Base-by-base conservation (phyloP, 2,329 filamentous ascomycete genomes). In the Penicillium brasilianum region DNA sequence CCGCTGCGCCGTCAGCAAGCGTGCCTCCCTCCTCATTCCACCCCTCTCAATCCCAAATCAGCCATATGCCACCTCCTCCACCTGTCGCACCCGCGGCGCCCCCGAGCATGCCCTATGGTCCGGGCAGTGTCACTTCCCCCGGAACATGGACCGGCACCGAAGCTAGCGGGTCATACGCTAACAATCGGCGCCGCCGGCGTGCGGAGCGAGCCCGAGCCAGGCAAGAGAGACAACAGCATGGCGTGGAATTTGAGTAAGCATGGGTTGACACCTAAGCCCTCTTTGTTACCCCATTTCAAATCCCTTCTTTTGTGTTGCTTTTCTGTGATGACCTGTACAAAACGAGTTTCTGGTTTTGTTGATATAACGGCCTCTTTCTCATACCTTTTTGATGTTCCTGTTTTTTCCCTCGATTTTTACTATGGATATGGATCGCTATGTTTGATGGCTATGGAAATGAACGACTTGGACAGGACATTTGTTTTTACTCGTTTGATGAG, bases 171-270 rank as follows among this genome's bases (percentile, higher is more conserved):
- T 77, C 83, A 59, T 85, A 84, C 66, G 84, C 83, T 1, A 83
- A 80, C 61, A 85, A 85, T 67, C 77, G 84, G 51, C 73, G 82
- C 58, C 74, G 84, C 60, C 76, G 84, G 69, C 77, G 84, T 56
- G 84, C 84, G 16, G 84, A 86, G 69, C 73, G 84, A 67, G 80
- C 80, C 43, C 75, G 80, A 39, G 76, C 78, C 22, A 74, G 75
- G 54, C 74, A 80, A 63, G 82, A 82, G 55, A 76, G 80, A 71
- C 79, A 77, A 59, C 76, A 74, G 39, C 76, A 77, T 32, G 76
- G 77, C 55, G 82, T 83, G 18, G 82, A 84, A 64, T 84, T 84
- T 69, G 78, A 79, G 58, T 83, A 65, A 77, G 20, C 16, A 54
- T 34, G 36, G 44, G 22, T 22, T 46, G 4, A 6, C 13, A 55